phyloP scores from a whole-genome alignment of 2,329 filamentous ascomycete genomes.

The Colletotrichum graminicola region DNA sequence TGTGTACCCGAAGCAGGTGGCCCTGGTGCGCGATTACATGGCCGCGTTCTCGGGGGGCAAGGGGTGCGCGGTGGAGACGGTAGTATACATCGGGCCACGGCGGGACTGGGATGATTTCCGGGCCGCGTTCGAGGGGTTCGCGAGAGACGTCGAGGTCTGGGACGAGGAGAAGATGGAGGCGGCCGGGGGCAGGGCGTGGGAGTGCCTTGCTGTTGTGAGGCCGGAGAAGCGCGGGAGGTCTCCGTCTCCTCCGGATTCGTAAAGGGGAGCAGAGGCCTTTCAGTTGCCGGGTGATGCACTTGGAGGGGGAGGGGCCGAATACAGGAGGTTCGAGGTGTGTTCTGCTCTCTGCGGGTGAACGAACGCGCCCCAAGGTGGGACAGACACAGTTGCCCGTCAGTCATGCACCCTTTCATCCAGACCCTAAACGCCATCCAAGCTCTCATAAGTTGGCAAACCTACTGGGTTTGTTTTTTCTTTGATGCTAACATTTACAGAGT shows the following conservation, averaged over 20 bases:
- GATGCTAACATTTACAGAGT: background rate
- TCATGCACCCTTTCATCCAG: background rate
- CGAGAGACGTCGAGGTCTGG: constrained; percentile 19
- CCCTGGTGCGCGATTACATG: constrained; percentile 48
- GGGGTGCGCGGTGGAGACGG: background rate
- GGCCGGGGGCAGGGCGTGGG: constrained; percentile 26
- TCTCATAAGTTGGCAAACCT: background rate
- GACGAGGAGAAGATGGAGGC: constrained; percentile 28
- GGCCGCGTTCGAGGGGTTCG: background rate
- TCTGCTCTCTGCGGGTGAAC: background rate
- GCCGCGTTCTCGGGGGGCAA: constrained; percentile 12
- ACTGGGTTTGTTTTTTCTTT: background rate
- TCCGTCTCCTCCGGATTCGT: background rate
- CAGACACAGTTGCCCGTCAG: background rate
- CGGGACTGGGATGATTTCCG: constrained; percentile 34
- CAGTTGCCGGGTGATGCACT: too few species aligned
- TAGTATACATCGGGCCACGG: constrained; percentile 32
- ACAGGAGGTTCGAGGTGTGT: too few species aligned
- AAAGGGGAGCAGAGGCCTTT: background rate
- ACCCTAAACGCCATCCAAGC: background rate
- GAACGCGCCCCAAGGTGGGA: background rate
- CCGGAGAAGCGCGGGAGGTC: background rate
- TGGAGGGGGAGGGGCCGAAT: background rate
- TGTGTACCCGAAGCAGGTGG: constrained; percentile 51
- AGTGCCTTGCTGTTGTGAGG: constrained; percentile 25